Conservation (phyloP, 2,329 filamentous ascomycete genomes). For the Sphaceloma murrayae region DNA sequence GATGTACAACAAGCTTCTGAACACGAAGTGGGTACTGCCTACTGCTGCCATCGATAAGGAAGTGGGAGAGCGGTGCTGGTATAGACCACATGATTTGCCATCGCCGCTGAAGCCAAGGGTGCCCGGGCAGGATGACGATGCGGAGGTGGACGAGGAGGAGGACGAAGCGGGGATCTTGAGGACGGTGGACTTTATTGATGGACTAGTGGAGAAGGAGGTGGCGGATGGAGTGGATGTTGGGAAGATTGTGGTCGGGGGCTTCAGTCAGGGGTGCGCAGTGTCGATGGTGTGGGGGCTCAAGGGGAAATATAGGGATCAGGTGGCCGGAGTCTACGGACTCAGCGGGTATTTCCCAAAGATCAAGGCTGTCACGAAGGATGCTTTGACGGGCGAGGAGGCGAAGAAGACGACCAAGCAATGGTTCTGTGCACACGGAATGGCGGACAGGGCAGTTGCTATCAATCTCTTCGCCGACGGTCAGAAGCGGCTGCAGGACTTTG, state of each 20-base stretch:
- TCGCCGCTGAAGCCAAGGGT: conserved; percentile 6
- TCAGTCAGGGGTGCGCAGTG: conserved; percentile 9
- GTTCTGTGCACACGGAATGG: conserved; percentile 10
- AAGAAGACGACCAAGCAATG: background rate
- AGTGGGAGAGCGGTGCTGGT: conserved; percentile 4
- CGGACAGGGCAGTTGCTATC: conserved; percentile 7
- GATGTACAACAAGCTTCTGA: conserved; percentile 12
- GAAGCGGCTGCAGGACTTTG: conserved; percentile 5
- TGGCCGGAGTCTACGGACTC: conserved; percentile 7
- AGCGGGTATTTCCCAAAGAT: conserved; percentile 9
- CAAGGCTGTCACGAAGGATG: background rate
- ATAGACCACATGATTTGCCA: conserved; percentile 7
- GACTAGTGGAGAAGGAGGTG: conserved; percentile 2
- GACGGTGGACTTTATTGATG: conserved; percentile 3
- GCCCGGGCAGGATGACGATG: conserved; percentile 1
- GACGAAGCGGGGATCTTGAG: conserved; percentile 5
- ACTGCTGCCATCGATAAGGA: conserved; percentile 6
- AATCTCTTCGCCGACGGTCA: conserved; percentile 8
- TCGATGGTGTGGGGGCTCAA: conserved; percentile 6
- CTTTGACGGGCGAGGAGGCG: background rate
- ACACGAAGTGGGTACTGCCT: conserved; percentile 6
- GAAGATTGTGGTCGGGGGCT: conserved; percentile 11
- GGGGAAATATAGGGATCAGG: conserved; percentile 1
- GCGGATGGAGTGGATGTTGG: background rate
- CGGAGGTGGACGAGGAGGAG: conserved; percentile 8